phyloP scores from a whole-genome alignment of 2,329 filamentous ascomycete species.

The Xylaria sp. region DNA sequence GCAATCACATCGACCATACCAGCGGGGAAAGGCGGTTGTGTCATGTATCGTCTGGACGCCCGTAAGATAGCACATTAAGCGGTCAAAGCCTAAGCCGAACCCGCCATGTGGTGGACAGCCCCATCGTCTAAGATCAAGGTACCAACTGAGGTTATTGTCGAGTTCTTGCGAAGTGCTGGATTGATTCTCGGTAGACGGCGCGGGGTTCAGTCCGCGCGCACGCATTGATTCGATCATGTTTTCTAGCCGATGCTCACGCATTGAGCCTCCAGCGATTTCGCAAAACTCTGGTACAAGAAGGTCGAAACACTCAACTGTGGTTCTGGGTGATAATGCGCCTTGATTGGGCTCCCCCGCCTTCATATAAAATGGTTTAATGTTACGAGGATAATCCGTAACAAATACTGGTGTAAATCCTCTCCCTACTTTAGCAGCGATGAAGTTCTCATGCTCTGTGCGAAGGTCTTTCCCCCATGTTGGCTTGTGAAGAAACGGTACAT shows the following conservation, averaged over 20 bases:
- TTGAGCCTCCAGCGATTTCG: constrained; percentile 87
- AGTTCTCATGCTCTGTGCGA: constrained; percentile 93
- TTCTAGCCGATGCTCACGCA: constrained; percentile 82
- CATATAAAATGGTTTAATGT: constrained; percentile 95
- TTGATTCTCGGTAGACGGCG: constrained; percentile 38
- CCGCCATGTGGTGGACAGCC: constrained; percentile 93
- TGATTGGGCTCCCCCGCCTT: constrained; percentile 38
- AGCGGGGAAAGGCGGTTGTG: constrained; percentile 86
- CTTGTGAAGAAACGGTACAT: constrained; percentile 70
- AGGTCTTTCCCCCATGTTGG: constrained; percentile 79
- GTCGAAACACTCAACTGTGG: constrained; percentile 89
- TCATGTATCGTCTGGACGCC: constrained; percentile 86
- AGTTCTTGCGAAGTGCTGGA: constrained; percentile 43
- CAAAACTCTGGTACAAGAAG: constrained; percentile 85
- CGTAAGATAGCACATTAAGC: constrained; percentile 83
- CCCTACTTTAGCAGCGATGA: constrained; percentile 71
- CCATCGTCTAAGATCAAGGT: constrained; percentile 86
- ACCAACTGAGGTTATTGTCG: constrained; percentile 75
- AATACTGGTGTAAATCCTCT: constrained; percentile 76
- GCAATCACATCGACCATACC: constrained; percentile 70
- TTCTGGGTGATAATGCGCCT: constrained; percentile 39
- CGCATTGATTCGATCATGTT: constrained; percentile 77
- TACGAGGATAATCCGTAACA: constrained; percentile 89
- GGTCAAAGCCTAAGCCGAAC: constrained; percentile 90
- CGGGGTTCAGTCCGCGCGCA: constrained; percentile 67